These are phyloP conservation scores for Abortiporus biennis DNA, from an alignment of 1,284 basidiomycete genomes.

Conservation along the genomic window DNA sequence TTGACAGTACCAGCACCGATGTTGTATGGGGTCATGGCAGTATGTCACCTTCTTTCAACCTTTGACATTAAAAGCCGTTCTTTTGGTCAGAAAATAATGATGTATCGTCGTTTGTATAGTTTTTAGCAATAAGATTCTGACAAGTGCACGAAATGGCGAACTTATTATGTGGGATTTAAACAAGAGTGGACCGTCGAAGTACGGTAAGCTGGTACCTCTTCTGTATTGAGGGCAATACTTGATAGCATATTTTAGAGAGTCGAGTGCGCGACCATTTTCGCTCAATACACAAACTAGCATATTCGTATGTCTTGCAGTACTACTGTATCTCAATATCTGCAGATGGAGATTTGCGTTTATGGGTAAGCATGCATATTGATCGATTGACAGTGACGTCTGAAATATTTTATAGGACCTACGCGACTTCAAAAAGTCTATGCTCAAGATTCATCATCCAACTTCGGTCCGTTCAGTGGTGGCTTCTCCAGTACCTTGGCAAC, in stretches of 20 bases:
- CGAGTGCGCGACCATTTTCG: constrained; percentile 71
- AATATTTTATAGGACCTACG: constrained; percentile 60
- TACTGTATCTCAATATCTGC: constrained; percentile 80
- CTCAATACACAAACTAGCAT: constrained; percentile 69
- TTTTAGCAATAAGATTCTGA: constrained; percentile 75
- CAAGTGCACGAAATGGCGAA: constrained; percentile 79
- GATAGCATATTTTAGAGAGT: constrained; percentile 50
- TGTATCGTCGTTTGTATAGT: too few species aligned
- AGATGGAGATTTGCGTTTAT: constrained; percentile 78
- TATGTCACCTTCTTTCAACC: constrained; percentile 32
- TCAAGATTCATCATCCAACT: constrained; percentile 70
- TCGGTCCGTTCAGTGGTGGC: constrained; percentile 70
- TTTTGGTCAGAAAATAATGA: too few species aligned
- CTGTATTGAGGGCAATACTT: too few species aligned
- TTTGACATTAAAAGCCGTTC: constrained; percentile 1
- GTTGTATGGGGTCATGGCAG: constrained; percentile 77
- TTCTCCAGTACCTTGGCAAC: constrained; percentile 58
- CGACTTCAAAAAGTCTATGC: constrained; percentile 59
- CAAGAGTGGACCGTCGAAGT: constrained; percentile 60
- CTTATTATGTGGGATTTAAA: constrained; percentile 82
- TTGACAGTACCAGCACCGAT: constrained; percentile 72
- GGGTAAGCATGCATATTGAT: constrained; percentile 43
- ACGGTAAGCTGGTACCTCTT: constrained; percentile 64
- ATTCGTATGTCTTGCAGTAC: constrained; percentile 53
- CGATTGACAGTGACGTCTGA: constrained; percentile 1